Evolutionary conservation across 495 filamentous ascomycete genomes (phyloP), one percentile per base, ranked within the genome.

Genomic region (Evernia prunastri): DNA sequence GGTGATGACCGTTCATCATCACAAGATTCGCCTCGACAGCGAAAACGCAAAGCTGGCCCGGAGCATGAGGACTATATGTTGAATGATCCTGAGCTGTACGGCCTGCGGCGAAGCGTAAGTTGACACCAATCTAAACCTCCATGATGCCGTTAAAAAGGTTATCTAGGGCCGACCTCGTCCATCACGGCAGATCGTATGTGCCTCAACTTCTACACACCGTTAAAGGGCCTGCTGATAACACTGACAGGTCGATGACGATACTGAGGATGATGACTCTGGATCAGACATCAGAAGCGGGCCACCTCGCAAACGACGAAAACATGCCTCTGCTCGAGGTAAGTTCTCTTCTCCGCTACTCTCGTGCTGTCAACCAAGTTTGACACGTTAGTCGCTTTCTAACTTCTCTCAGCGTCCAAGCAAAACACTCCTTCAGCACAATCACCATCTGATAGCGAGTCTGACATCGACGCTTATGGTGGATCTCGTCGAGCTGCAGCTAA

Each of bases 71-170:
- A 93, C 29, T 89, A 85, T 68, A 96, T 96, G 67, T 80, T 85
- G 66, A 86, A 91, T 71, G 92, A 98, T 72, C 94, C 94, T n/a
- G 94, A 97, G 72, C 78, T 98, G 25, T 98, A 97, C 76, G 94
- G 93, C 23, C 79, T 99, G 58, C 84, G 94, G 65, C 83, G 94
- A 72, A 98, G 94, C 78, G 92, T 92, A 86, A 62, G 87, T 73
- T 63, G 27, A 66, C 65, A 17, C 9, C 18, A 15, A 20, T 8
- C 9, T 27, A 56, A 53, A n/a, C 8, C 37, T 29, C 31, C 37
- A 23, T 43, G 37, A 57, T 54, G 17, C 13, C 49, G 75, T 79
- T 73, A 63, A 69, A 59, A 36, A 63, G 31, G 36, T 15, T n/a
- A 39, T 54, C 61, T 56, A 80, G 77, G 76, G 80, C 69, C 82